A percentile compares a stretch with the other conserved stretches of the same genome.
Conservation (phyloP, 2,329 filamentous ascomycete genomes). For the Stemphylium vesicarium region DNA sequence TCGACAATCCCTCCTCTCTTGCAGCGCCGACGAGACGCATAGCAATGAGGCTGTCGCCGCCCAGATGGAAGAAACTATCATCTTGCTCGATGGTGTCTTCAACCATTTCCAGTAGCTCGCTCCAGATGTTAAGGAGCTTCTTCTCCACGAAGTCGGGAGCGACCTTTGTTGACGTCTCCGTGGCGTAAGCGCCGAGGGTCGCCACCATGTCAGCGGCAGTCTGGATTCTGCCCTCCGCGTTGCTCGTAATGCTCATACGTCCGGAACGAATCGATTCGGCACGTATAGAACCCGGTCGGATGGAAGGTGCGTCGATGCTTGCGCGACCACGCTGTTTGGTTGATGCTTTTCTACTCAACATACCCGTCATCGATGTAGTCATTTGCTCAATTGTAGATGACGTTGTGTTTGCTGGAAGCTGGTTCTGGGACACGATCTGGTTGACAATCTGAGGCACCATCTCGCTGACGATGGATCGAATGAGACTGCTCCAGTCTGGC, state of each 20-base stretch:
- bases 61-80: slow-evolving; percentile 44
- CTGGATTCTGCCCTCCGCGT: slow-evolving; percentile 38
- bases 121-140: slow-evolving; percentile 41
- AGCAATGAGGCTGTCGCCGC: slow-evolving; percentile 44
- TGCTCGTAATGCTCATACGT: slow-evolving; percentile 38
- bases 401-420: slow-evolving; percentile 21
- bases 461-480: slow-evolving; percentile 42
- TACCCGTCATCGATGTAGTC: slow-evolving; percentile 39
- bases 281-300: slow-evolving; percentile 8
- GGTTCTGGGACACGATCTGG: slow-evolving; percentile 39
- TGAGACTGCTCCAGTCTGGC: slow-evolving; percentile 38
- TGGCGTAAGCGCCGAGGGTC: slow-evolving; percentile 38
- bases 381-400: slow-evolving; percentile 34
- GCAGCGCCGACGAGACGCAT: slow-evolving; percentile 45
- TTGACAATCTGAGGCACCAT: slow-evolving; percentile 44
- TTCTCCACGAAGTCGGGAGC: slow-evolving; percentile 44
- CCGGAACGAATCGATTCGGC: slow-evolving; percentile 31
- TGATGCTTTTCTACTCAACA: slow-evolving; percentile 36
- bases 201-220: slow-evolving; percentile 45
- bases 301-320: slow-evolving; percentile 31
- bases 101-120: slow-evolving; percentile 42
- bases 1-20: slow-evolving; percentile 41
- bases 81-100: slow-evolving; percentile 42
- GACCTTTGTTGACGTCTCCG: slow-evolving; percentile 33
- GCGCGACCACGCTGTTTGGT: slow-evolving; percentile 30